phyloP scores from a whole-genome alignment of 2,329 filamentous ascomycete species.

The Penicillium janthinellum region DNA sequence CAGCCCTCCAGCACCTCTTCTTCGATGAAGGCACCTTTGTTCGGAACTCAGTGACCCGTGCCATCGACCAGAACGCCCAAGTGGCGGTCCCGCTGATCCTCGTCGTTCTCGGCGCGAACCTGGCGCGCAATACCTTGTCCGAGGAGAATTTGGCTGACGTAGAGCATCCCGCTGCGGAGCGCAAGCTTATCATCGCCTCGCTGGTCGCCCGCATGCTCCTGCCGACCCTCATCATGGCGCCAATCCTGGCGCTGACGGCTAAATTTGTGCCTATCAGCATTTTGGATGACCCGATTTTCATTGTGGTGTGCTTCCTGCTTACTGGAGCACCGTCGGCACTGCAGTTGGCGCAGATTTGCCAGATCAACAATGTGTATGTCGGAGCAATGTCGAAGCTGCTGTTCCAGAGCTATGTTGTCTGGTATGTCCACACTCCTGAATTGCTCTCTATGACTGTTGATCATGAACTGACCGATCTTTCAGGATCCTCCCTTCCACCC shows the following conservation, averaged over 20 bases:
- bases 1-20: constrained; percentile 77
- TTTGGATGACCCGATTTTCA: constrained; percentile 94
- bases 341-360: constrained; percentile 96
- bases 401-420: constrained; percentile 96
- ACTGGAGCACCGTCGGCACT: constrained; percentile 91
- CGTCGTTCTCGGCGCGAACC: constrained; percentile 90
- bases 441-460: not conserved
- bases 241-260: constrained; percentile 79
- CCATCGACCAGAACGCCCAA: constrained; percentile 79
- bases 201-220: constrained; percentile 89
- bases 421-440: constrained; percentile 57
- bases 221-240: constrained; percentile 89
- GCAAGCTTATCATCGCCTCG: constrained; percentile 80
- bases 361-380: constrained; percentile 96
- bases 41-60: constrained; percentile 88
- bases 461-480: constrained; percentile 13
- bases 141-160: constrained; percentile 65
- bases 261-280: constrained; percentile 94
- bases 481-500: constrained; percentile 90
- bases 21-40: constrained; percentile 88
- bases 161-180: constrained; percentile 69
- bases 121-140: constrained; percentile 86
- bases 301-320: constrained; percentile 95
- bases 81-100: constrained; percentile 95
- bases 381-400: constrained; percentile 88